These are phyloP conservation scores for Paraglomus occultum DNA, from an alignment of 192 early-diverging fungal genomes.

Conservation along the genomic window DNA sequence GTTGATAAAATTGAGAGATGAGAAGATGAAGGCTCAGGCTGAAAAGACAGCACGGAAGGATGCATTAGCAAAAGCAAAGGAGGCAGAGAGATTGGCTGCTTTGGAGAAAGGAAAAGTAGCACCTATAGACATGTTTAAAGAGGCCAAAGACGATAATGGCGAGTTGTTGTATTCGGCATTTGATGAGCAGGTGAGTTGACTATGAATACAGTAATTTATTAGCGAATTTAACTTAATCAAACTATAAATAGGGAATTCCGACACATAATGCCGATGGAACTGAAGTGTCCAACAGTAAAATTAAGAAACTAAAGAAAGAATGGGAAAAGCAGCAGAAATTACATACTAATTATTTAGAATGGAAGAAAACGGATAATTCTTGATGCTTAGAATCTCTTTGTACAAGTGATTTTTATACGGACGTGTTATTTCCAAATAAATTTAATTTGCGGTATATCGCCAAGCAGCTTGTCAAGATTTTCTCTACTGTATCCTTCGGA, in stretches of 20 bases:
- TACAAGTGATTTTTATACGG: no score
- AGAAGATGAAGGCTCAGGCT: constrained; percentile 61
- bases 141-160: constrained; percentile 44
- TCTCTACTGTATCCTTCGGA: constrained; percentile 54
- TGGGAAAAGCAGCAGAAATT: constrained; percentile 85
- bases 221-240: not conserved
- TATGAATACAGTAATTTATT: not conserved
- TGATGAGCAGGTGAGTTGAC: constrained; percentile 56
- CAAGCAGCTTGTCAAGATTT: constrained; percentile 58
- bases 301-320: constrained; percentile 89
- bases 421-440: constrained; percentile 50
- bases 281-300: constrained; percentile 77
- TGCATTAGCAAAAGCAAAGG: constrained; percentile 53
- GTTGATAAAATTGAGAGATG: constrained; percentile 62
- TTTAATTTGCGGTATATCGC: constrained; percentile 40
- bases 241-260: constrained; percentile 64
- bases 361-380: constrained; percentile 10
- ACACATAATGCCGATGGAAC: constrained; percentile 80
- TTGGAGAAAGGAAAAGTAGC: constrained; percentile 77
- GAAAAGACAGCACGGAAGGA: constrained; percentile 64
- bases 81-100: constrained; percentile 63
- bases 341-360: constrained; percentile 76
- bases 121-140: constrained; percentile 82
- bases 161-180: constrained; percentile 61
- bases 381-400: no score